A percentile compares a stretch with the other conserved stretches of the same genome.
Evolutionary conservation across 371 early-diverging fungal genomes (phyloP).

Genomic region (Saksenaea vasiformis): DNA sequence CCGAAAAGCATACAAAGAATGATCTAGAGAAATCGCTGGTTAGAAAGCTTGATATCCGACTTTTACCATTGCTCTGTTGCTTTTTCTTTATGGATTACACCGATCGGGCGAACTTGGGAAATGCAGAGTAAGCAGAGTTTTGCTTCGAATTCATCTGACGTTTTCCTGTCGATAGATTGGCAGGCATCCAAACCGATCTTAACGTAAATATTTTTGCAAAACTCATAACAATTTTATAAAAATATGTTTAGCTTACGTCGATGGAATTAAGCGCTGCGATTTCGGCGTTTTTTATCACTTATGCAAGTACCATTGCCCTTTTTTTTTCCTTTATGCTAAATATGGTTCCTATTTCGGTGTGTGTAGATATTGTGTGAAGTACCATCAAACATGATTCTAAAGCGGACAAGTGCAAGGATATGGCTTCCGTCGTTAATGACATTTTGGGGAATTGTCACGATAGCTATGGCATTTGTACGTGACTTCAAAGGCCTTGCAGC

Average conservation of each 20-base stretch:
- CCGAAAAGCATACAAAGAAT: background rate
- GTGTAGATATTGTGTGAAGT: slow-evolving; percentile 47
- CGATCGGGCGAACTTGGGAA: slow-evolving; percentile 28
- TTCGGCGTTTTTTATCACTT: slow-evolving; percentile 44
- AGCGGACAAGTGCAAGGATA: slow-evolving; percentile 31
- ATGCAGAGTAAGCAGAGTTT: slow-evolving; percentile 19
- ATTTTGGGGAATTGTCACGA: slow-evolving; percentile 38
- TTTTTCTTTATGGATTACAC: slow-evolving; percentile 24
- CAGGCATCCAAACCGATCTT: slow-evolving; percentile 21
- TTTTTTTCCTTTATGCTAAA: background rate
- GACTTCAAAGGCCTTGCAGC: slow-evolving; percentile 28
- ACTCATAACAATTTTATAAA: background rate
- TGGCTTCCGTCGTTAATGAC: slow-evolving; percentile 50
- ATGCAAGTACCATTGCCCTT: slow-evolving; percentile 22
- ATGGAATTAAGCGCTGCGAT: slow-evolving; percentile 25
- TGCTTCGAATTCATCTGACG: background rate
- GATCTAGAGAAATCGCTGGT: slow-evolving; percentile 11
- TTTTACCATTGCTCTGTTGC: slow-evolving; percentile 17
- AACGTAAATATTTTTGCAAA: slow-evolving; percentile 7
- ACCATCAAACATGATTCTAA: slow-evolving; percentile 43
- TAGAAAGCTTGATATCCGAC: slow-evolving; percentile 7
- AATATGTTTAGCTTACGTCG: slow-evolving; percentile 20
- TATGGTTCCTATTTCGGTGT: background rate
- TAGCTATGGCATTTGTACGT: slow-evolving; percentile 27
- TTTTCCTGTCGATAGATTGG: slow-evolving; percentile 12